phyloP scores from a whole-genome alignment of 1,284 basidiomycete species.

The Ustilago shanxiensis region DNA sequence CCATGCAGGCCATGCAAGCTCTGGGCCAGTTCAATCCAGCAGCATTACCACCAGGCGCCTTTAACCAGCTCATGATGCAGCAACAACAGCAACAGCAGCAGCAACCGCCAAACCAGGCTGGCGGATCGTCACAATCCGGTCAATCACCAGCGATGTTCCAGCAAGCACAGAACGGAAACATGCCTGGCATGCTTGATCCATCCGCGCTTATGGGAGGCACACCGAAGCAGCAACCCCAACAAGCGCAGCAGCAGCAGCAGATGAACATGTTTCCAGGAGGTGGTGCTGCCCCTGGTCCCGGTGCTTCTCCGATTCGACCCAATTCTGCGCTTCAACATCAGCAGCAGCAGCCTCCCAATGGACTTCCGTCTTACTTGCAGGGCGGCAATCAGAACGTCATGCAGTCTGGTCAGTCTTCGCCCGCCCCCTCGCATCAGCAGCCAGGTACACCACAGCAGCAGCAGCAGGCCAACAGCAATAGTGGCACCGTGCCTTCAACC shows the following conservation, averaged over 20 bases:
- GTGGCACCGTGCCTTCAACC: slow-evolving; percentile 30
- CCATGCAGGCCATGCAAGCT: slow-evolving; percentile 38
- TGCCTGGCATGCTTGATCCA: slow-evolving; percentile 40
- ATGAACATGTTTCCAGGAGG: slow-evolving; percentile 30
- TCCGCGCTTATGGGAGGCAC: slow-evolving; percentile 39
- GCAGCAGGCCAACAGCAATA: slow-evolving; percentile 15
- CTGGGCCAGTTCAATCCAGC: slow-evolving; percentile 46
- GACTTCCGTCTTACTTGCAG: slow-evolving; percentile 50
- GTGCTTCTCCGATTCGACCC: slow-evolving; percentile 39
- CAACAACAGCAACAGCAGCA: slow-evolving; percentile 50
- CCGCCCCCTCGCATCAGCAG: slow-evolving; percentile 34
- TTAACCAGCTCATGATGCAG: slow-evolving; percentile 50
- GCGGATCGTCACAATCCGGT: slow-evolving; percentile 25
- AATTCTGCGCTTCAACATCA: slow-evolving; percentile 37
- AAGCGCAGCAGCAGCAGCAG: slow-evolving; percentile 23
- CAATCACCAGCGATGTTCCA: slow-evolving; percentile 36
- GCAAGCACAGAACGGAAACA: slow-evolving; percentile 34
- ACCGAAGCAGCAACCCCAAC: slow-evolving; percentile 28
- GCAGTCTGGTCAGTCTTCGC: slow-evolving; percentile 38
- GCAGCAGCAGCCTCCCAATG: slow-evolving; percentile 39
- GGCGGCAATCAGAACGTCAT: slow-evolving; percentile 27
- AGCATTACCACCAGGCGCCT: slow-evolving; percentile 36
- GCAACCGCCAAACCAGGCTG: slow-evolving; percentile 33
- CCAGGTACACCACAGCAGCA: slow-evolving; percentile 43
- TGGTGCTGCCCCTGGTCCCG: neutral